phyloP scores from a whole-genome alignment of 208 protist genomes.

The Leishmania aethiopica region DNA sequence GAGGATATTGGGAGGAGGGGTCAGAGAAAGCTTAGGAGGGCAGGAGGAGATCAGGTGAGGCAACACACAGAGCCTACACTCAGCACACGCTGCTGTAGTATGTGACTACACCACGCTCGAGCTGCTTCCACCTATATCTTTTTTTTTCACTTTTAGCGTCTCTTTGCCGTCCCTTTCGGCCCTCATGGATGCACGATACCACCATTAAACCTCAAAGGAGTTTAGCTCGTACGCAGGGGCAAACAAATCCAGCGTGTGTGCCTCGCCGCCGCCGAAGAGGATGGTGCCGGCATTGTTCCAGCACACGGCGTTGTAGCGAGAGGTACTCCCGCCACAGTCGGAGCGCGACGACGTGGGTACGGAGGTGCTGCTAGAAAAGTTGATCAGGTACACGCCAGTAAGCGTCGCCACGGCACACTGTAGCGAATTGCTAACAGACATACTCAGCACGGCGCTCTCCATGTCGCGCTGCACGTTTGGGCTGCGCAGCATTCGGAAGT shows the following conservation, averaged over 20 bases:
- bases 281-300: slow-evolving; percentile 78
- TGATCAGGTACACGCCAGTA: slow-evolving; percentile 81
- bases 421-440: slow-evolving; percentile 69
- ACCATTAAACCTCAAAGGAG: slow-evolving; percentile 20
- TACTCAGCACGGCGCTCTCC: slow-evolving; percentile 76
- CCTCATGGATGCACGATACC: not conserved
- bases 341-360: slow-evolving; percentile 51
- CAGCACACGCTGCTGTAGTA: not conserved
- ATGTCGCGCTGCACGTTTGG: slow-evolving; percentile 49
- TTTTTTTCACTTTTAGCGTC: not conserved
- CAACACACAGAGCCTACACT: not conserved
- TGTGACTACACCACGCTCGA: not conserved
- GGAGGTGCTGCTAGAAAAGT: slow-evolving; percentile 57
- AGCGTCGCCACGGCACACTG: slow-evolving; percentile 85
- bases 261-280: slow-evolving; percentile 79
- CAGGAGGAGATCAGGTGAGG: not conserved
- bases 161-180: not conserved
- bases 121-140: not conserved
- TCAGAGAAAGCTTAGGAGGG: not conserved
- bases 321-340: slow-evolving; percentile 53
- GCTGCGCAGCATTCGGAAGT: slow-evolving; percentile 79
- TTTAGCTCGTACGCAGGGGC: slow-evolving; percentile 36
- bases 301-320: slow-evolving; percentile 74
- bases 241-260: slow-evolving; percentile 76
- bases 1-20: not conserved